Evolutionary conservation across 1,139 yeast species (phyloP).

Genomic region (Torulaspora globosa): DNA sequence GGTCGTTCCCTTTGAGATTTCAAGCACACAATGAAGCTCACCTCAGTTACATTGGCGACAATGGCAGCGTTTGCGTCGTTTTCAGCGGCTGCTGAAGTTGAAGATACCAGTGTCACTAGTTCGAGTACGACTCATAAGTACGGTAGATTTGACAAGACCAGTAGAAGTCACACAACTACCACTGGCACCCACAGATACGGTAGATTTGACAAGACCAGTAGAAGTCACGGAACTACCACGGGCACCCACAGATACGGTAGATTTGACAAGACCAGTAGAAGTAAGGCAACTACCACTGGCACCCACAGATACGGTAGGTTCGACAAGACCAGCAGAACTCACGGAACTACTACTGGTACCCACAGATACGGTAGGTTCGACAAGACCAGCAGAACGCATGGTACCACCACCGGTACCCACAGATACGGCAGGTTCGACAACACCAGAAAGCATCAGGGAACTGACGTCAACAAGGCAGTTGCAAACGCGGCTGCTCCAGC

Average conservation of each 20-base stretch:
- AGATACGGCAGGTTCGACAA: constrained; percentile 51
- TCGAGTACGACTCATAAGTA: constrained; percentile 46
- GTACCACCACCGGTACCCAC: constrained; percentile 43
- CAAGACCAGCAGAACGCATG: constrained; percentile 36
- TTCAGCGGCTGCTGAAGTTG: constrained; percentile 44
- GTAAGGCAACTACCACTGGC: constrained; percentile 39
- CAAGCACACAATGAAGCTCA: constrained; percentile 38
- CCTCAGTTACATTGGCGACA: constrained; percentile 37
- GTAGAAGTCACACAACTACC: constrained; percentile 35
- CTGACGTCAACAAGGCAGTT: constrained; percentile 28
- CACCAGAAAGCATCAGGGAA: constrained; percentile 40
- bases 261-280: constrained; percentile 39
- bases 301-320: constrained; percentile 47
- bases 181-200: constrained; percentile 48
- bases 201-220: constrained; percentile 46
- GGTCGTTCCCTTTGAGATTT: constrained; percentile 3
- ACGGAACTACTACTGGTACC: constrained; percentile 40
- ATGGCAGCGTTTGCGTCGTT: constrained; percentile 35
- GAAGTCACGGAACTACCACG: constrained; percentile 36
- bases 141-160: constrained; percentile 42
- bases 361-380: constrained; percentile 49
- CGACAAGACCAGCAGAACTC: constrained; percentile 38
- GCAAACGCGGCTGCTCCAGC: constrained; percentile 31
- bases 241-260: constrained; percentile 48
- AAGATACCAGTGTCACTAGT: constrained; percentile 43